These are phyloP conservation scores for Scedosporium boydii DNA, from an alignment of 2,329 filamentous ascomycete genomes.

Conservation along the genomic window DNA sequence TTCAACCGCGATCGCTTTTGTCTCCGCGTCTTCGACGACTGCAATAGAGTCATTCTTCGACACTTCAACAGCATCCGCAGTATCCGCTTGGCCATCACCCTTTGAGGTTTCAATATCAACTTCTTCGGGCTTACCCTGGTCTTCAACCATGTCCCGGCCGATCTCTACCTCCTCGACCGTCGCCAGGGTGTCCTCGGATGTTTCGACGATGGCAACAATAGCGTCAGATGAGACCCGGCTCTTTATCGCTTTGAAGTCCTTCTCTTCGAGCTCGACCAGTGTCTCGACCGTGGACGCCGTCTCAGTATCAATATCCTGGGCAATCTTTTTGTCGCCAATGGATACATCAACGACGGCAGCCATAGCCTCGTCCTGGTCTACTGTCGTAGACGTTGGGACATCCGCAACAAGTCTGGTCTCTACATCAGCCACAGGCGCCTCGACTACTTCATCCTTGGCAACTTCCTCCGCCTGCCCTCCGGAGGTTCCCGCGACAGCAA, in stretches of 20 bases:
- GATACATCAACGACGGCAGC: background rate
- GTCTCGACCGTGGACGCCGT: background rate
- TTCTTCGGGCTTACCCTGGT: background rate
- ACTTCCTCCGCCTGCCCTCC: background rate
- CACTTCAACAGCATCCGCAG: background rate
- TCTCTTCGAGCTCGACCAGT: background rate
- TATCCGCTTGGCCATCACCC: background rate
- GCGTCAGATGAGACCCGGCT: background rate
- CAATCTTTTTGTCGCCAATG: background rate
- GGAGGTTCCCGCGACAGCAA: background rate
- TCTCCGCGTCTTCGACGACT: background rate
- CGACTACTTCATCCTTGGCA: background rate
- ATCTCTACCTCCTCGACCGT: background rate
- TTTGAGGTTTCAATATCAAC: background rate
- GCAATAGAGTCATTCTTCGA: background rate
- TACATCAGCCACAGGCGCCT: background rate
- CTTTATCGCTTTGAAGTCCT: background rate
- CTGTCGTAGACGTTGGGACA: background rate
- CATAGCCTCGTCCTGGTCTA: background rate
- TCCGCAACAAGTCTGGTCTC: background rate
- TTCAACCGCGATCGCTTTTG: background rate
- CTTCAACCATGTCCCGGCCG: background rate
- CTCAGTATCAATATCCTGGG: background rate
- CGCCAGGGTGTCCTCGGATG: background rate
- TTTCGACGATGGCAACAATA: background rate